Evolutionary conservation across 345 rosid genomes (phyloP).

Genomic region (Murraya paniculata): DNA sequence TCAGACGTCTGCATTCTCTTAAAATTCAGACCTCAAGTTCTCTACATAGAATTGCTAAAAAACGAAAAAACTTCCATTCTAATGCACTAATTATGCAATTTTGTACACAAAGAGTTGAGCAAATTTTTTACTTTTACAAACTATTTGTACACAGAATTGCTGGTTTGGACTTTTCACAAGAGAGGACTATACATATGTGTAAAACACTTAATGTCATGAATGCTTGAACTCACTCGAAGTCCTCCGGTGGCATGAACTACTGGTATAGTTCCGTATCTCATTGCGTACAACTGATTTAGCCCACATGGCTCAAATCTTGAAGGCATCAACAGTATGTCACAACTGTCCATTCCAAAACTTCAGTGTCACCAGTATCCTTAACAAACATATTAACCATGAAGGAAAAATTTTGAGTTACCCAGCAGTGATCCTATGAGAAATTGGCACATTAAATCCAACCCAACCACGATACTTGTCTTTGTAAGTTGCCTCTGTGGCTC

Average conservation of each 20-base stretch:
- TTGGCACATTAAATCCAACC: constrained; percentile 93
- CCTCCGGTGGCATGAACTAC: constrained; percentile 96
- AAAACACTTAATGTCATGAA: neutral
- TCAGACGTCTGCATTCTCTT: neutral
- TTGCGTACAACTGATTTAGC: constrained; percentile 89
- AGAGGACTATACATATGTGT: neutral
- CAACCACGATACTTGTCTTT: constrained; percentile 87
- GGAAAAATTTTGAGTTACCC: constrained; percentile 51
- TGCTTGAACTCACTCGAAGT: constrained; percentile 62
- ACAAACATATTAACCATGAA: neutral
- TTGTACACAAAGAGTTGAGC: neutral
- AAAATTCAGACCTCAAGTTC: neutral
- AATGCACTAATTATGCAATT: neutral
- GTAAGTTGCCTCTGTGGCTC: constrained; percentile 58
- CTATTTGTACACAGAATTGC: neutral
- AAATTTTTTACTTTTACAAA: neutral
- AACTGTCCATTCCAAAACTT: constrained; percentile 47
- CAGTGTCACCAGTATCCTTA: neutral
- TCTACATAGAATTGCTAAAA: neutral
- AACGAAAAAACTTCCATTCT: neutral
- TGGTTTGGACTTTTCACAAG: neutral
- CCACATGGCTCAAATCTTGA: constrained; percentile 98
- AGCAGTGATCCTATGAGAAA: constrained; percentile 92
- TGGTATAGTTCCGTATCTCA: constrained; percentile 95
- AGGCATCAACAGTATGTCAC: constrained; percentile 96